Conservation (phyloP, 106 monocot genomes). For the Alisma plantagoaquatica region DNA sequence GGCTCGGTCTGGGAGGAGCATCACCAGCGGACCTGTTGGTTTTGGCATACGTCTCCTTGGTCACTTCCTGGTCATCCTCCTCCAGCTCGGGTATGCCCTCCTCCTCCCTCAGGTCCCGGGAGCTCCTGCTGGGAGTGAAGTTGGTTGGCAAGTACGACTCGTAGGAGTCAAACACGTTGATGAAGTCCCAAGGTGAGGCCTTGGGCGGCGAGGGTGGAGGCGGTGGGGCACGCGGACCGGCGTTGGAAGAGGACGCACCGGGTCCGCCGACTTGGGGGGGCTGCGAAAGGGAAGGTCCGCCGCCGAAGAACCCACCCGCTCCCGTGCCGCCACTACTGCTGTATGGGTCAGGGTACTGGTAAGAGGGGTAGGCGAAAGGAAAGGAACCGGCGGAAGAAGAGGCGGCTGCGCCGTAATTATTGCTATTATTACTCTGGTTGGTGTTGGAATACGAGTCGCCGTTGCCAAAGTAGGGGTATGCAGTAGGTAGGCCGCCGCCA, state of each 20-base stretch:
- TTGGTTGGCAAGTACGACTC: conserved; percentile 20
- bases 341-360: conserved; percentile 1
- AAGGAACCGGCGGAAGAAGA: neutral
- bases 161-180: conserved; percentile 53
- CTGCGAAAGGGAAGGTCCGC: too few species aligned
- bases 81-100: conserved; percentile 90
- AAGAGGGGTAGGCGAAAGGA: neutral
- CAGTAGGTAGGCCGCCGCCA: too few species aligned
- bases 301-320: conserved; percentile 4
- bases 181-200: conserved; percentile 68
- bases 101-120: conserved; percentile 62
- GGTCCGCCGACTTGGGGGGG: too few species aligned
- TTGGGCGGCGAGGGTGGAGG: too few species aligned
- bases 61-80: conserved; percentile 34
- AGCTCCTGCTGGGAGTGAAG: conserved; percentile 60
- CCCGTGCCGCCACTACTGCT: neutral
- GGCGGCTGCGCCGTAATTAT: conserved; percentile 3
- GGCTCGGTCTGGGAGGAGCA: neutral
- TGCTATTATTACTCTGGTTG: too few species aligned
- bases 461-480: conserved; percentile 7
- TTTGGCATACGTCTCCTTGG: conserved; percentile 56
- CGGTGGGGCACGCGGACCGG: neutral
- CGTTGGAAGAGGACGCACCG: too few species aligned
- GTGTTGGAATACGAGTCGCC: conserved; percentile 1
- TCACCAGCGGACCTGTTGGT: conserved; percentile 6